phyloP scores from a whole-genome alignment of 768 basidiomycete genomes.

The Russula griseocarnosa region DNA sequence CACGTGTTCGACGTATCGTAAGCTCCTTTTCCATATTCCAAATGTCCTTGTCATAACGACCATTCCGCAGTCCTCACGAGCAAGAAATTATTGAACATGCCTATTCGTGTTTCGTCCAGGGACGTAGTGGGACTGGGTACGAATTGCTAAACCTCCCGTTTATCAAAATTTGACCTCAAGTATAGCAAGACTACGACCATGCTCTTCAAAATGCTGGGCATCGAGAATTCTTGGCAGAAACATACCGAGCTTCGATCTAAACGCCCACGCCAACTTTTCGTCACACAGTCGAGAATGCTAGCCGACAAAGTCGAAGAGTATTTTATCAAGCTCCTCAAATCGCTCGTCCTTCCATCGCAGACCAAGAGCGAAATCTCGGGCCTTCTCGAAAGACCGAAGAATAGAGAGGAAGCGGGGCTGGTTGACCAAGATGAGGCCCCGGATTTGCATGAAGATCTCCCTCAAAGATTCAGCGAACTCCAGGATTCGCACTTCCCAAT shows the following conservation, averaged over 20 bases:
- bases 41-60: no score
- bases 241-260: conserved; percentile 41
- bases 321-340: conserved; percentile 50
- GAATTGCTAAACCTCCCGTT: not conserved
- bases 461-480: conserved; percentile 52
- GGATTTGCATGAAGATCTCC: conserved; percentile 45
- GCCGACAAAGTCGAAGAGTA: conserved; percentile 68
- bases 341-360: conserved; percentile 39
- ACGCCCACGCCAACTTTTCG: conserved; percentile 57
- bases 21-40: not conserved
- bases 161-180: not conserved
- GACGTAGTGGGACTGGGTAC: conserved; percentile 72
- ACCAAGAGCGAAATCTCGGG: conserved; percentile 41
- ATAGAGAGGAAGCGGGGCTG: conserved; percentile 33
- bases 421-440: conserved; percentile 45
- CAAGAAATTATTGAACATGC: conserved; percentile 27
- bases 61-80: conserved; percentile 21
- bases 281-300: conserved; percentile 64
- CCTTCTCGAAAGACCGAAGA: conserved; percentile 26
- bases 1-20: conserved; percentile 29
- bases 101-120: conserved; percentile 27
- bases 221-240: conserved; percentile 52
- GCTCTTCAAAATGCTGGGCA: conserved; percentile 70
- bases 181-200: conserved; percentile 71
- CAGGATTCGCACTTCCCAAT: conserved; percentile 62